phyloP scores from a whole-genome alignment of 2,329 filamentous ascomycete species.

The Aspergillaceae sp. region DNA sequence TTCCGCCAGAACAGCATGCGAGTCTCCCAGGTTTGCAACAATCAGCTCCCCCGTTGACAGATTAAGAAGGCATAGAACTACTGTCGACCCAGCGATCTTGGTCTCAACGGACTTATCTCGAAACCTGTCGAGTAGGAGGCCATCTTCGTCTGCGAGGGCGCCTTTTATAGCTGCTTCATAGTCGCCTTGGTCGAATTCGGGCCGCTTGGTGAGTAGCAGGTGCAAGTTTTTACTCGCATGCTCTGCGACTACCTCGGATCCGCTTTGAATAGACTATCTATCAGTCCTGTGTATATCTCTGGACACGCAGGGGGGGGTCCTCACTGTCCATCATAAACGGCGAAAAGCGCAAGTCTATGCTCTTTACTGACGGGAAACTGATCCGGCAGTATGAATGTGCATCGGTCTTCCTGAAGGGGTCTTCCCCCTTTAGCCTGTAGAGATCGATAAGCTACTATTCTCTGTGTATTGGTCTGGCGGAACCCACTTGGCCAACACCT shows the following conservation, averaged over 20 bases:
- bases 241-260: constrained; percentile 23
- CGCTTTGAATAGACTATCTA: constrained; percentile 12
- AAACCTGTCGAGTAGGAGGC: constrained; percentile 18
- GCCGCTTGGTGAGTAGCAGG: constrained; percentile 17
- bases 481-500: constrained; percentile 20
- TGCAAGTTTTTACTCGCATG: constrained; percentile 23
- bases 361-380: constrained; percentile 20
- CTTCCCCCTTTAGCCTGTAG: constrained; percentile 23
- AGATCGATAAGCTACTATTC: neutral
- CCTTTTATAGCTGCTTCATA: constrained; percentile 23
- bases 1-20: constrained; percentile 27
- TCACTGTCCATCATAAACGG: constrained; percentile 30
- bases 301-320: constrained; percentile 1
- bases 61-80: constrained; percentile 26
- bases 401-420: constrained; percentile 24
- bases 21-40: constrained; percentile 28
- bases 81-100: constrained; percentile 25
- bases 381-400: constrained; percentile 19
- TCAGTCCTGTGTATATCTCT: neutral
- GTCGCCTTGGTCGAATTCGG: constrained; percentile 21
- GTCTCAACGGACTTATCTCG: constrained; percentile 18
- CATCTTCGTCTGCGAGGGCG: constrained; percentile 23
- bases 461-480: neutral
- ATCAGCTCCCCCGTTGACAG: constrained; percentile 23
- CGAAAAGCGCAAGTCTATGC: constrained; percentile 24